Conservation (phyloP, 78 protist genomes). For the Monocercomonoides exilis region DNA sequence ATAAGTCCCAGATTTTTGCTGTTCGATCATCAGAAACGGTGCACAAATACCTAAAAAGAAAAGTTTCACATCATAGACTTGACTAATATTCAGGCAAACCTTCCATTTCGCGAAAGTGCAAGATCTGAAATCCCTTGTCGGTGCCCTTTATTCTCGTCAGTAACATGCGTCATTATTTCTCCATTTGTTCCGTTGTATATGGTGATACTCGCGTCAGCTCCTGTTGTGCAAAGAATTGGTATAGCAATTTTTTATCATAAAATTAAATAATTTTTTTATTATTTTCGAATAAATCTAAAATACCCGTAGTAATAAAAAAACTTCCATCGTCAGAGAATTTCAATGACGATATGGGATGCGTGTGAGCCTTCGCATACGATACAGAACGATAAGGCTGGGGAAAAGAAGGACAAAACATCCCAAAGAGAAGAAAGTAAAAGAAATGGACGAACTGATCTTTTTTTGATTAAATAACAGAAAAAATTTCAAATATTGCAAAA, state of each 20-base stretch:
- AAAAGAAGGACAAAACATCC: too few relatives aligned
- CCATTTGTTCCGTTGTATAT: too few relatives aligned
- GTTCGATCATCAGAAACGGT: neutral
- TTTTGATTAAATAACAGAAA: too few relatives aligned
- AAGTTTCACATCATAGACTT: neutral
- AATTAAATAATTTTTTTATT: too few relatives aligned
- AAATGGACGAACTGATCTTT: too few relatives aligned
- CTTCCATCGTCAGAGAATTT: neutral
- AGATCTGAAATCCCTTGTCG: neutral
- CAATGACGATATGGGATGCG: neutral
- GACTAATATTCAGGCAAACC: neutral
- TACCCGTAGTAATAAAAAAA: neutral
- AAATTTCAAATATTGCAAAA: too few relatives aligned
- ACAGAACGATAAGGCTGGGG: neutral
- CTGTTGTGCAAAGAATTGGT: too few relatives aligned
- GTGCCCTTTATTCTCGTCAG: neutral
- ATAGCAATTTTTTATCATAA: too few relatives aligned
- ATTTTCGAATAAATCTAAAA: neutral
- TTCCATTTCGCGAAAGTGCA: neutral
- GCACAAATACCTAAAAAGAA: neutral
- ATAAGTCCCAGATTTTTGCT: neutral
- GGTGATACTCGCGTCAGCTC: too few relatives aligned
- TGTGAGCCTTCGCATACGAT: neutral
- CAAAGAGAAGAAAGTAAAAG: too few relatives aligned
- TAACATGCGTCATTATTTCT: too few relatives aligned